Conservation (phyloP, 106 monocot species). For the Dendrobium catenatum region DNA sequence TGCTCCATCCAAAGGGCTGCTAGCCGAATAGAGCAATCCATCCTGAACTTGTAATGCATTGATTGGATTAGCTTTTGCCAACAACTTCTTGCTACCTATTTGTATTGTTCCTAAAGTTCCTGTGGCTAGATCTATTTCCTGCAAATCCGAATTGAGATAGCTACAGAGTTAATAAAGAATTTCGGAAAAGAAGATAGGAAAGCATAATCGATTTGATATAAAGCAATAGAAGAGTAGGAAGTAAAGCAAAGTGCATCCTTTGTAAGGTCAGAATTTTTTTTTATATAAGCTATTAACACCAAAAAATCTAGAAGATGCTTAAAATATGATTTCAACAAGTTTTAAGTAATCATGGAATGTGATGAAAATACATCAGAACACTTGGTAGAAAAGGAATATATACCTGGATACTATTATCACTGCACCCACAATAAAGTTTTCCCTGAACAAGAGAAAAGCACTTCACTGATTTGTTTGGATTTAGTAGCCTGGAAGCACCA, state of each 20-base stretch:
- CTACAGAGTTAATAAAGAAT: not conserved
- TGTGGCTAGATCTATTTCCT: slow-evolving; percentile 59
- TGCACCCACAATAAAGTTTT: slow-evolving; percentile 53
- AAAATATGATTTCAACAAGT: too few species aligned
- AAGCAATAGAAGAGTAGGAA: not conserved
- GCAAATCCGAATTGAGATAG: slow-evolving; percentile 3
- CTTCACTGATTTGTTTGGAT: slow-evolving; percentile 38
- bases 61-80: slow-evolving; percentile 43
- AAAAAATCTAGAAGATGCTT: too few species aligned
- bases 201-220: not conserved
- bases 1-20: slow-evolving; percentile 37
- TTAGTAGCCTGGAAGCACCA: slow-evolving; percentile 35
- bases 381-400: not conserved
- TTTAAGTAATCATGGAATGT: not conserved
- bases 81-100: slow-evolving; percentile 35
- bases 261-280: not conserved
- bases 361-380: not conserved
- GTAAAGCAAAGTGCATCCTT: not conserved
- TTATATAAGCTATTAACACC: not conserved
- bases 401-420: slow-evolving; percentile 48
- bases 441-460: slow-evolving; percentile 41
- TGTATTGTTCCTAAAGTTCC: slow-evolving; percentile 39
- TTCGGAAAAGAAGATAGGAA: not conserved
- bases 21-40: slow-evolving; percentile 37
- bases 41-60: slow-evolving; percentile 38